phyloP scores from a whole-genome alignment of 768 basidiomycete species.

The Auricularia auricula-judae region DNA sequence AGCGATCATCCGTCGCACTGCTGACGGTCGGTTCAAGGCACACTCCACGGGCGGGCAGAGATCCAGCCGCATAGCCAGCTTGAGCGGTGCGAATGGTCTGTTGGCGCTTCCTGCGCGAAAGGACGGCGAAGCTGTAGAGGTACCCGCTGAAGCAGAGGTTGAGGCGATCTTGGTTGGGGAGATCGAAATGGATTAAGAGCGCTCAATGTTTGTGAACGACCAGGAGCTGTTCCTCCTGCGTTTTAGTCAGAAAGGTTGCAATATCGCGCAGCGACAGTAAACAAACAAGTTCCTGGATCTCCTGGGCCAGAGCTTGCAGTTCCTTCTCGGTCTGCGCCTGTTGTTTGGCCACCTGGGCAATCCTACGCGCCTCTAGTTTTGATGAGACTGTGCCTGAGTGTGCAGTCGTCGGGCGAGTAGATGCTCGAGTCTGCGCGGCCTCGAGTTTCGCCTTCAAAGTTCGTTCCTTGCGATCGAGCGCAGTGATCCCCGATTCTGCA shows the following conservation, averaged over 20 bases:
- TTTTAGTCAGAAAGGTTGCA: background rate
- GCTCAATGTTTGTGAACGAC: background rate
- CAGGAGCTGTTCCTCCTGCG: background rate
- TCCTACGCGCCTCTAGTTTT: constrained; percentile 55
- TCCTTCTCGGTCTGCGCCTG: constrained; percentile 59
- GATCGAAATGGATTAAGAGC: constrained; percentile 21
- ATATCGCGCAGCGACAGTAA: background rate
- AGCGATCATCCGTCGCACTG: constrained; percentile 40
- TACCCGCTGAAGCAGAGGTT: constrained; percentile 37
- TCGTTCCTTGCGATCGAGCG: constrained; percentile 47
- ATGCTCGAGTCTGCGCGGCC: constrained; percentile 29
- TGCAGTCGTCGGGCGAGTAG: constrained; percentile 27
- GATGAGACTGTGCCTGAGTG: constrained; percentile 42
- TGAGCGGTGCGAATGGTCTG: constrained; percentile 73
- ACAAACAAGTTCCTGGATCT: constrained; percentile 47
- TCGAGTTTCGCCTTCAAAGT: constrained; percentile 35
- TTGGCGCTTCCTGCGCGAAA: constrained; percentile 48
- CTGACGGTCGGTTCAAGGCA: constrained; percentile 41
- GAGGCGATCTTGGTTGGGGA: constrained; percentile 64
- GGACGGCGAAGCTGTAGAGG: constrained; percentile 16
- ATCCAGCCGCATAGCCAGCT: constrained; percentile 69
- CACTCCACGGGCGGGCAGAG: constrained; percentile 80
- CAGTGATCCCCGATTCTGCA: constrained; percentile 56
- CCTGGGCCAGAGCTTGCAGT: constrained; percentile 44
- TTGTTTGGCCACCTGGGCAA: constrained; percentile 56